Base-by-base conservation (phyloP, 108 stramenopile species). In the Cyclotella sp. region DNA sequence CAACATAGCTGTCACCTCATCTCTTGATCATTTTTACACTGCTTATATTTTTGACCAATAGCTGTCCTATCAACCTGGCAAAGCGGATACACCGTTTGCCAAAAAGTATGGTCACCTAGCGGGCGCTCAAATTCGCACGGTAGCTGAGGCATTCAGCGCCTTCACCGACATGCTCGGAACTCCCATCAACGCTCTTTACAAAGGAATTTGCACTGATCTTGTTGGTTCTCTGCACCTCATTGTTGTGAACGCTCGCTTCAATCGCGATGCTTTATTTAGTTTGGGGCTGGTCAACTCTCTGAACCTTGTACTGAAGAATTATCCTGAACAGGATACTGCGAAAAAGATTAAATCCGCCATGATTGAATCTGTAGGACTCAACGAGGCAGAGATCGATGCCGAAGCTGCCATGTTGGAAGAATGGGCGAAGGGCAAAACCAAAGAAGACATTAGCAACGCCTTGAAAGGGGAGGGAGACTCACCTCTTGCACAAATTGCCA, bases 191-290 rank as follows among this genome's bases (percentile, higher is more conserved):
- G 91, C 96, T 27, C 87, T 96, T 54, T 96, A 95, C 92, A 95
- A 97, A 73, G 95, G 92, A 24, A 87, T 93, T 72, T 89, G 96
- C 63, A 95, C 95, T 16, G 97, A 98, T 73, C 84, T 95, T 76
- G 94, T 98, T 16, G 95, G 94, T 72, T 95, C 95, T 49, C 90
- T 94, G 44, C 97, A 98, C 76, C 79, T 98, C 44, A 91, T 91
- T 57, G 85, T 90, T 66, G 95, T 97, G 62, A 96, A 97, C 64
- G 97, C 97, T 22, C 93, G 97, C 42, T 98, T 97, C 87, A 73
- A 86, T 41, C 78, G 79, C 34, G 95, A 98, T 64, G 72, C 93
- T 10, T 68, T 98, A 39, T 98, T 95, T 88, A 87, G 85, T 53
- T 70, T 93, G 28, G 97, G 96, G 54, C 77, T 96, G 46, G 68